A percentile compares a stretch with the other conserved stretches of the same genome.
These are phyloP conservation scores for Penicillium hesseltinei DNA, from an alignment of 2,329 filamentous ascomycete species.

Conservation along the genomic window DNA sequence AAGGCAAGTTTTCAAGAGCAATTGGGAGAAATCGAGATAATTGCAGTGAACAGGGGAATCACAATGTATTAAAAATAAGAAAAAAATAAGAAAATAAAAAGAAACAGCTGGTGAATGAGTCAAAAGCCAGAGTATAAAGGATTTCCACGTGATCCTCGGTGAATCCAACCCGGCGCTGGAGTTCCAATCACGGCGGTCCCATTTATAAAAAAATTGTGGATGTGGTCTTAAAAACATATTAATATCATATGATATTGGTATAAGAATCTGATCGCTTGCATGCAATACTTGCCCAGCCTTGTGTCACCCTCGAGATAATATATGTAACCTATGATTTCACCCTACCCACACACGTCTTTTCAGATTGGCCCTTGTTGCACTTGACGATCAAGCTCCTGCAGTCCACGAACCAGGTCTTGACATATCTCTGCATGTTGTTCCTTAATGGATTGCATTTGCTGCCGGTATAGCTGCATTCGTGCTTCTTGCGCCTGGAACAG, in stretches of 20 bases:
- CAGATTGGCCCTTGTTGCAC: conserved; percentile 17
- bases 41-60: neutral
- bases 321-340: neutral
- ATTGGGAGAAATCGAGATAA: neutral
- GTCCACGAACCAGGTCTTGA: conserved; percentile 28
- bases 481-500: conserved; percentile 42
- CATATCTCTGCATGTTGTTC: conserved; percentile 31
- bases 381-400: conserved; percentile 27
- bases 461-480: conserved; percentile 34
- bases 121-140: conserved; percentile 10
- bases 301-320: neutral
- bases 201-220: conserved; percentile 7
- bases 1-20: neutral
- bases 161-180: conserved; percentile 13
- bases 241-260: neutral
- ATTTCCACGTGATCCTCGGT: conserved; percentile 31
- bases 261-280: neutral
- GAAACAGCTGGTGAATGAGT: conserved; percentile 16
- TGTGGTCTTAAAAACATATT: neutral
- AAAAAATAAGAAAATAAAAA: neutral
- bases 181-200: conserved; percentile 17
- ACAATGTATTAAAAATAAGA: neutral
- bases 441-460: conserved; percentile 30
- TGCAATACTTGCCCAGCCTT: neutral
- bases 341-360: neutral